Conservation (phyloP, 345 rosid species). For the Gossypium mustelinum region DNA sequence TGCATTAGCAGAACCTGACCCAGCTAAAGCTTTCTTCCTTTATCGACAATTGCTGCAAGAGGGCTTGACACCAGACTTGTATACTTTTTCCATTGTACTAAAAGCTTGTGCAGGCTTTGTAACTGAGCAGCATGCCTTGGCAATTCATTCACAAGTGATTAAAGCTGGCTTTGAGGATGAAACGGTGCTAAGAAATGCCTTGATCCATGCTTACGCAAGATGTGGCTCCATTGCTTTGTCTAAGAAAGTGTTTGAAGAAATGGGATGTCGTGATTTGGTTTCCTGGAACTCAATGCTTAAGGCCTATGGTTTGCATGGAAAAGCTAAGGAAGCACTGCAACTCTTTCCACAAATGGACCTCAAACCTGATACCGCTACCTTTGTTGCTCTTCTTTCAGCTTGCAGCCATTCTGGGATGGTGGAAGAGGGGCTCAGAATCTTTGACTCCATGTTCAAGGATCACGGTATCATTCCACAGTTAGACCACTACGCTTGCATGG, state of each 20-base stretch:
- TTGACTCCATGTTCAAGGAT: slow-evolving; percentile 48
- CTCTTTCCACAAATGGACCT: slow-evolving; percentile 59
- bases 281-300: slow-evolving; percentile 92
- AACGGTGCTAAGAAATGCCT: slow-evolving; percentile 55
- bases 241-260: slow-evolving; percentile 58
- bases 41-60: slow-evolving; percentile 46
- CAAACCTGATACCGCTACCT: slow-evolving; percentile 68
- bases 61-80: slow-evolving; percentile 61
- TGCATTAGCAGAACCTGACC: slow-evolving; percentile 62
- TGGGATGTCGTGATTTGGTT: slow-evolving; percentile 48
- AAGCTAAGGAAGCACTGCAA: slow-evolving; percentile 54
- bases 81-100: slow-evolving; percentile 64
- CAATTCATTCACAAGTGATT: slow-evolving; percentile 58
- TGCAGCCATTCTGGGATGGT: slow-evolving; percentile 86
- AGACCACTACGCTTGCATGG: slow-evolving; percentile 83
- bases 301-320: slow-evolving; percentile 77
- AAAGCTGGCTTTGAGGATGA: slow-evolving; percentile 62
- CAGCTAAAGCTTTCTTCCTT: slow-evolving; percentile 59
- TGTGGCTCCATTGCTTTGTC: slow-evolving; percentile 66
- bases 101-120: slow-evolving; percentile 84
- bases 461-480: slow-evolving; percentile 55
- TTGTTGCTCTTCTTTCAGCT: slow-evolving; percentile 75
- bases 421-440: slow-evolving; percentile 61
- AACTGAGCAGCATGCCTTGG: slow-evolving; percentile 49
- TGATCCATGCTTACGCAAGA: slow-evolving; percentile 83